phyloP scores from a whole-genome alignment of 371 early-diverging fungal species.

The Apophysomyces elegans region DNA sequence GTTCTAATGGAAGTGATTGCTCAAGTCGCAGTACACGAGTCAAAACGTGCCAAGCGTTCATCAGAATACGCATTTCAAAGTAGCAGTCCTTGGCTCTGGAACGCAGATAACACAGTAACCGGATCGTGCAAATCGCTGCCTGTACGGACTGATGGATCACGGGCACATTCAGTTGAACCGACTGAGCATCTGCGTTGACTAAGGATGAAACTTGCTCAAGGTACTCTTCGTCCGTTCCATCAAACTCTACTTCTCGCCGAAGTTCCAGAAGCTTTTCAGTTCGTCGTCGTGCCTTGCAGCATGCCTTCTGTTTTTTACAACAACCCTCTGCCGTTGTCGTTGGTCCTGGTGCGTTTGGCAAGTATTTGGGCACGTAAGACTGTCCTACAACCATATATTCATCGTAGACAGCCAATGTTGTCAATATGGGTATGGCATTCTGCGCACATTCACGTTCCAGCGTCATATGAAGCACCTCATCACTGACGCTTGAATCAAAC shows the following conservation, averaged over 20 bases:
- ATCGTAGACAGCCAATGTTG: conserved; percentile 12
- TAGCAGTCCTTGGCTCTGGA: conserved; percentile 19
- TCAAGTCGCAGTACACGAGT: conserved; percentile 15
- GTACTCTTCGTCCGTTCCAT: conserved; percentile 26
- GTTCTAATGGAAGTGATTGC: conserved; percentile 1
- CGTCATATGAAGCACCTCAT: neutral
- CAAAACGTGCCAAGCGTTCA: conserved; percentile 33
- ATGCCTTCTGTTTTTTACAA: neutral
- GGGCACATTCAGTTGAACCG: conserved; percentile 19
- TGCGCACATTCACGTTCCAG: conserved; percentile 5
- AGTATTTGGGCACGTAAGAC: conserved; percentile 3
- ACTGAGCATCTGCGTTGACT: conserved; percentile 1
- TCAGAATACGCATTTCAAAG: conserved; percentile 34
- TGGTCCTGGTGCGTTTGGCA: neutral
- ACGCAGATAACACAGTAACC: conserved; percentile 24
- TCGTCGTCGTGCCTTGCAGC: neutral
- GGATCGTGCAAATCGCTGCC: conserved; percentile 23
- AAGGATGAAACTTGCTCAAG: conserved; percentile 11
- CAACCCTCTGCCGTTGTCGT: neutral
- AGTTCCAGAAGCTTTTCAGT: conserved; percentile 14
- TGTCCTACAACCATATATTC: conserved; percentile 10
- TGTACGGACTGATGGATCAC: conserved; percentile 20
- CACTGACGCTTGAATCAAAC: conserved; percentile 8
- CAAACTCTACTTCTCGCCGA: conserved; percentile 13
- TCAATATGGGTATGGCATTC: neutral